Base-by-base conservation (phyloP, 1,139 yeast genomes). In the Blastobotrys petasosporus region DNA sequence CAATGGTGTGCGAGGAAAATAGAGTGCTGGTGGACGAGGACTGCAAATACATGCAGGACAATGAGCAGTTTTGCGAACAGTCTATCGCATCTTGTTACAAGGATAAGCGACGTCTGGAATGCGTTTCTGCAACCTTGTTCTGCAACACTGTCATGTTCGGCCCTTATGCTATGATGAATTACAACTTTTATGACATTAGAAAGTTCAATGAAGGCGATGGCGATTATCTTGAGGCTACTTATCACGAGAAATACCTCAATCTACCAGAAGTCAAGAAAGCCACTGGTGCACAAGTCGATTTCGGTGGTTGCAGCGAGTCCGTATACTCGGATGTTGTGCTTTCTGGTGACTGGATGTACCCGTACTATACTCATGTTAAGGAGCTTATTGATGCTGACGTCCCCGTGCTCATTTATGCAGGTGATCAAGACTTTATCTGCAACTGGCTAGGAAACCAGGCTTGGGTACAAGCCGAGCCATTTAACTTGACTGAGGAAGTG, bases 391-490 rank as follows among this genome's bases (percentile, higher is more conserved):
- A 82, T 40, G 62, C 70, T 46, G 78, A 75, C 4, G 62, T 84
- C 37, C 94, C 94, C 4, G 87, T 84, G 9, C 73, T 85, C 61
- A 73, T 85, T 50, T 85, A 85, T 60, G 94, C 94, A 9, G 95
- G 95, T 59, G 95, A 85, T 67, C 85, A 85, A 67, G 95, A 85
- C 65, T 85, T 77, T 63, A 85, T 85, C 55, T 85, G 95, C 69
- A 85, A 85, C 69, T 85, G 95, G 95, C 74, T 85, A 56, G 95
- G 95, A 51, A 83, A 83, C 67, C 75, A 76, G 58, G 94, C 83
- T 2, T 85, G 94, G 94, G 13, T 32, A 31, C 73, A 82, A 56
- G 85, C 57, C 79, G 77, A 51, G 85, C 90, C 87, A 52, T 41
- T 59, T 62, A 42, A 56, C 59, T 41, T 64, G 69, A 54, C 59